Conservation (phyloP, 257 asterid species). For the Solanum rostratum region DNA sequence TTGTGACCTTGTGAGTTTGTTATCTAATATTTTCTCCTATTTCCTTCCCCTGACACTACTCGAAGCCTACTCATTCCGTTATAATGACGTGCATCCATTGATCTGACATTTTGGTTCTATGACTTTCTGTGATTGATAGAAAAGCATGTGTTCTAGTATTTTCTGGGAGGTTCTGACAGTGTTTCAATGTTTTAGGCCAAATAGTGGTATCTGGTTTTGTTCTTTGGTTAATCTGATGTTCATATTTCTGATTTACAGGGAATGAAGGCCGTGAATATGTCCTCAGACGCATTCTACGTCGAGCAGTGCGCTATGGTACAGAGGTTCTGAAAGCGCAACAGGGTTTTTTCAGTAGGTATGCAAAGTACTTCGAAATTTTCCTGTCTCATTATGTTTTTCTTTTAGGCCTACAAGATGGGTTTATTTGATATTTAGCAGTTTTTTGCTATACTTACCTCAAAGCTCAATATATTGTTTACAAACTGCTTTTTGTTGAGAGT, state of each 20-base stretch:
- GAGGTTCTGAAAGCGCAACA: conserved; percentile 81
- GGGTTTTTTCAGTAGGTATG: conserved; percentile 85
- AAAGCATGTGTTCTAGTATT: background rate
- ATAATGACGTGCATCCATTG: background rate
- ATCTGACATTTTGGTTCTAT: background rate
- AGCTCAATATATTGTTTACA: background rate
- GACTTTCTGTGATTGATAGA: background rate
- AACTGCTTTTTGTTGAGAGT: conserved; percentile 12
- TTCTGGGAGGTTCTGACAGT: background rate
- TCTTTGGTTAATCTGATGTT: background rate
- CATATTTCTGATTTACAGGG: conserved; percentile 35
- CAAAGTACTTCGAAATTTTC: background rate
- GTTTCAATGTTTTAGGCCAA: background rate
- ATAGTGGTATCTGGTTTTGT: background rate
- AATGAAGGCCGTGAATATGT: conserved; percentile 99
- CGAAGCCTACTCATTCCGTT: background rate
- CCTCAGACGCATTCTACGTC: conserved; percentile 86
- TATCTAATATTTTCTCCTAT: background rate
- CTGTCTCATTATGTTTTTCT: background rate
- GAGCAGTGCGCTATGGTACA: conserved; percentile 97
- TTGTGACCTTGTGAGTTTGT: background rate
- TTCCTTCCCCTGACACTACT: background rate
- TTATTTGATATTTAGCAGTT: background rate
- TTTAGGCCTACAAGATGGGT: background rate
- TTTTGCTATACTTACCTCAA: background rate